Evolutionary conservation across 2,329 filamentous ascomycete species (phyloP).

Genomic region (Xylariales sp.): DNA sequence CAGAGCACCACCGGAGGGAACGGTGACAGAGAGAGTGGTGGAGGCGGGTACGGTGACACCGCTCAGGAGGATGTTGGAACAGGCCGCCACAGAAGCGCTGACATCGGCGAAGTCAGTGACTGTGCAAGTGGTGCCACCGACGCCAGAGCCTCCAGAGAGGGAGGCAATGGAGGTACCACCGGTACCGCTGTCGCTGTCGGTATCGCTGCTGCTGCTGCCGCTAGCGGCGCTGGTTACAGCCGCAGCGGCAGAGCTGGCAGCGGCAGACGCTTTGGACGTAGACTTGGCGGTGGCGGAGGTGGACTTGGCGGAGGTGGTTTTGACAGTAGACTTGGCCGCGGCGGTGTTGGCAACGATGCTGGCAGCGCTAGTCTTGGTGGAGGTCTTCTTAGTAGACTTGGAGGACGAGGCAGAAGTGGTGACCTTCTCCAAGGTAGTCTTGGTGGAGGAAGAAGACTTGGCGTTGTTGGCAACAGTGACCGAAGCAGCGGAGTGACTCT

Average conservation of each 20-base stretch:
- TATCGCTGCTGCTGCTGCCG: not conserved
- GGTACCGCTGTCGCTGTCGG: not conserved
- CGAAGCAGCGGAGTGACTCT: too few relatives aligned
- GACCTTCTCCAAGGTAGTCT: too few relatives aligned
- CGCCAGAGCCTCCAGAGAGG: not conserved
- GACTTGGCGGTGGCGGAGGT: not conserved
- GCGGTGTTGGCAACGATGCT: too few relatives aligned
- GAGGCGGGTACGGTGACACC: conserved; percentile 30
- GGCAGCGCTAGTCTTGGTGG: too few relatives aligned
- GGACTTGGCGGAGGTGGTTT: not conserved
- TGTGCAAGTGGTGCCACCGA: conserved; percentile 1
- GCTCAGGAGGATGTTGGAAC: conserved; percentile 15
- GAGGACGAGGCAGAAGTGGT: too few relatives aligned
- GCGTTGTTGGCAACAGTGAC: too few relatives aligned
- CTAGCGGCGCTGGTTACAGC: not conserved
- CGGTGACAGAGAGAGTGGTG: conserved; percentile 27
- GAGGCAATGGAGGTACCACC: not conserved
- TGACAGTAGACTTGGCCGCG: not conserved
- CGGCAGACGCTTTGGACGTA: not conserved
- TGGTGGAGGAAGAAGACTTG: too few relatives aligned
- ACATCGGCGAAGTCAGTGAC: conserved; percentile 4
- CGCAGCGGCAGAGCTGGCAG: not conserved
- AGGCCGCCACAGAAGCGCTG: conserved; percentile 5
- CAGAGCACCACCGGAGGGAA: conserved; percentile 32
- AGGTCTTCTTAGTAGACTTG: too few relatives aligned